Percentiles rank a stretch among this genome's conserved stretches.
phyloP scores from a whole-genome alignment of 208 protist species.

The Endotrypanum monterogeii region DNA sequence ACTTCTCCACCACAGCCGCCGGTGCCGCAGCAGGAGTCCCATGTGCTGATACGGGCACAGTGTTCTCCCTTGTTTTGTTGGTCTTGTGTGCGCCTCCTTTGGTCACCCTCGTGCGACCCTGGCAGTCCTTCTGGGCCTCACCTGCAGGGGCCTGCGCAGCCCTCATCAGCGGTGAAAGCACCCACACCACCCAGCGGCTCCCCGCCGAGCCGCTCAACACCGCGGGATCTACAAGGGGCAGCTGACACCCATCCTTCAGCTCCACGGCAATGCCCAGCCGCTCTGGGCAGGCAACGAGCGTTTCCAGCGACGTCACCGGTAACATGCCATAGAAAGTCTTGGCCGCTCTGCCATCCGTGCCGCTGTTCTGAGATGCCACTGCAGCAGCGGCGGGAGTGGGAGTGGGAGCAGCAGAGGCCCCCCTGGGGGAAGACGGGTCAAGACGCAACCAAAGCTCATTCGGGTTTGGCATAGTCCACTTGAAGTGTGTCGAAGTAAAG shows the following conservation, averaged over 20 bases:
- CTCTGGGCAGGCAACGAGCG: slow-evolving; percentile 54
- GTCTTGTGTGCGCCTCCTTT: background rate
- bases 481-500: slow-evolving; percentile 64
- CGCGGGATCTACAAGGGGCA: slow-evolving; percentile 42
- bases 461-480: slow-evolving; percentile 62
- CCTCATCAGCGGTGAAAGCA: slow-evolving; percentile 13
- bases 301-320: slow-evolving; percentile 50
- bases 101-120: background rate
- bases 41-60: background rate
- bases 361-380: background rate
- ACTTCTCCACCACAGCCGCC: background rate
- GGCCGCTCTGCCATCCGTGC: background rate
- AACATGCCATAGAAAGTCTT: slow-evolving; percentile 48
- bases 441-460: slow-evolving; percentile 13
- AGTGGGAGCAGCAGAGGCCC: background rate
- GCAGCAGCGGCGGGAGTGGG: background rate
- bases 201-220: slow-evolving; percentile 38
- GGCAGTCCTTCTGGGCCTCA: background rate
- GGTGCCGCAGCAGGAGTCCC: background rate
- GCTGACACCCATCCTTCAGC: slow-evolving; percentile 47
- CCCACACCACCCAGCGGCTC: slow-evolving; percentile 63
- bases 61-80: background rate
- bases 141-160: background rate
- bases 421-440: background rate
- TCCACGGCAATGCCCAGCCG: slow-evolving; percentile 58